These are phyloP conservation scores for Lepraria neglecta DNA, from an alignment of 495 filamentous ascomycete species.

Conservation along the genomic window DNA sequence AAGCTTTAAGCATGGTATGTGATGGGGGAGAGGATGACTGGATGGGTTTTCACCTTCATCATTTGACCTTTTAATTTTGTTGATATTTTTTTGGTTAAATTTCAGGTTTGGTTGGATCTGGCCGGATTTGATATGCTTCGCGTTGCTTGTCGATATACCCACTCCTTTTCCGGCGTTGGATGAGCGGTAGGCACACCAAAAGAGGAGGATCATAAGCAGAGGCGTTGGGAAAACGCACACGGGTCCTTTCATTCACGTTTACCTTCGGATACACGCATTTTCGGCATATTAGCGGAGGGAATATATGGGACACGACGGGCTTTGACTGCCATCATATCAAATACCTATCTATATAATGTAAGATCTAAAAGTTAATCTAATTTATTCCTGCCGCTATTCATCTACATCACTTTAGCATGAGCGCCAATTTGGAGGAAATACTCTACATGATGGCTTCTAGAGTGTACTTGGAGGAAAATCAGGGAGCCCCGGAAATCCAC, in stretches of 20 bases:
- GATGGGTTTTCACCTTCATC: background rate
- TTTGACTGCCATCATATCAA: background rate
- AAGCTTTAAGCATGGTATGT: conserved; percentile 32
- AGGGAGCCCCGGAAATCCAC: no score
- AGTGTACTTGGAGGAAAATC: no score
- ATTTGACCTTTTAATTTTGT: background rate
- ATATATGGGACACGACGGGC: background rate
- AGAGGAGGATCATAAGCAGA: background rate
- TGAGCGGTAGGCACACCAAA: background rate
- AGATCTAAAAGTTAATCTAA: conserved; percentile 9
- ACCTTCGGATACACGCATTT: background rate
- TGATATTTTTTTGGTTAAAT: background rate
- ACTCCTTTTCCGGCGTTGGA: conserved; percentile 14
- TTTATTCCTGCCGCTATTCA: background rate
- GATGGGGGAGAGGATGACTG: background rate
- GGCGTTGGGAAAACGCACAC: background rate
- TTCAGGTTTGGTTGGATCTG: background rate
- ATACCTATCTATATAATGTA: background rate
- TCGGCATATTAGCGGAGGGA: conserved; percentile 1
- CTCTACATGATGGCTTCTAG: no score
- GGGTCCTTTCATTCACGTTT: background rate
- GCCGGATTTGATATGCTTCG: background rate
- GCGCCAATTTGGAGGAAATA: no score
- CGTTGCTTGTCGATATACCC: conserved; percentile 7
- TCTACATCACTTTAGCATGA: no score